Percentiles rank a stretch among this genome's conserved stretches.
Conservation (phyloP, 2,329 filamentous ascomycete species). For the Colletotrichum sp. region DNA sequence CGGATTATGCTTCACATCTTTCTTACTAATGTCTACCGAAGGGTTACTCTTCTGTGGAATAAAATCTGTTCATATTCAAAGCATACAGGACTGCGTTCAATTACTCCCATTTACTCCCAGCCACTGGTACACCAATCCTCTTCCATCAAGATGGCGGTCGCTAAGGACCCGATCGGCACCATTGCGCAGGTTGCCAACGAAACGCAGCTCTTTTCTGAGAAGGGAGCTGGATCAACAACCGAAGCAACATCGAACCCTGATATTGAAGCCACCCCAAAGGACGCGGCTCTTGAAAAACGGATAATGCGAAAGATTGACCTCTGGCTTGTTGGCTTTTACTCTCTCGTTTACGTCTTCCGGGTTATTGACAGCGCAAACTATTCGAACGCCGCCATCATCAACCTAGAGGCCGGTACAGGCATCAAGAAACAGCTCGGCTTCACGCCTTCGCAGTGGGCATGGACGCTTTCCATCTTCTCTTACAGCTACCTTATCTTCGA, state of each 20-base stretch:
- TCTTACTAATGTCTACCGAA: neutral
- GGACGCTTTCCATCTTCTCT: neutral
- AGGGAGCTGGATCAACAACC: neutral
- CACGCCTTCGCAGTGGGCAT: neutral
- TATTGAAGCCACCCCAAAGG: neutral
- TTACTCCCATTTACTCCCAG: neutral
- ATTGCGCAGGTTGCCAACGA: neutral
- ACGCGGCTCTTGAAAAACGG: neutral
- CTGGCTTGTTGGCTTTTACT: neutral
- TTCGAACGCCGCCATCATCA: neutral
- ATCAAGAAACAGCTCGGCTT: neutral
- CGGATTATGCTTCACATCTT: neutral
- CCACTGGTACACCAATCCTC: neutral
- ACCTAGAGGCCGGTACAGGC: neutral
- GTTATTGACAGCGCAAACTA: neutral
- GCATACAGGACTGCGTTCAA: neutral
- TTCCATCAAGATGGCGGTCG: neutral
- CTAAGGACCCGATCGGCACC: neutral
- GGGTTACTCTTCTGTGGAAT: neutral
- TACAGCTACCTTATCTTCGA: neutral
- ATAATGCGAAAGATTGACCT: neutral
- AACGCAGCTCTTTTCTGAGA: neutral
- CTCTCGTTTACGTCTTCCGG: neutral
- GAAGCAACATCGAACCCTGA: neutral
- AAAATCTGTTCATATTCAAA: neutral